These are phyloP conservation scores for Lipomyces anomalus DNA, from an alignment of 805 yeast genomes.

Conservation along the genomic window DNA sequence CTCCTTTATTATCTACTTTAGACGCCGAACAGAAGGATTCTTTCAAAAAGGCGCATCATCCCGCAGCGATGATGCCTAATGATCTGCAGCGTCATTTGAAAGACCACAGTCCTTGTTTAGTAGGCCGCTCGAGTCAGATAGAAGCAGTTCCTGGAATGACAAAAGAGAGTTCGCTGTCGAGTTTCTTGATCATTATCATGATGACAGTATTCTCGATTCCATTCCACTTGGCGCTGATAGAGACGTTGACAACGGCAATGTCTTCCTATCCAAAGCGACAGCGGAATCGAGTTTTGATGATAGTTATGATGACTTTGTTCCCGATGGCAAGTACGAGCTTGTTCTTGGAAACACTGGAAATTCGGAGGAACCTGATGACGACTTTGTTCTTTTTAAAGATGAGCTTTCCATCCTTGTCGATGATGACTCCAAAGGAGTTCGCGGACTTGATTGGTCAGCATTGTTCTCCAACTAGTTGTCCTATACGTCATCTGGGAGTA, in stretches of 20 bases:
- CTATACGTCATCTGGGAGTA: too few species aligned
- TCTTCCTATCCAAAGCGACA: not conserved
- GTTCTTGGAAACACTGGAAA: too few species aligned
- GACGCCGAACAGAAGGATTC: not conserved
- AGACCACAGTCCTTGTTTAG: not conserved
- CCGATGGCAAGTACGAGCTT: not conserved
- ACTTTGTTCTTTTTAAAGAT: too few species aligned
- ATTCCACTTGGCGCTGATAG: not conserved
- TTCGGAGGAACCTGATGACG: too few species aligned
- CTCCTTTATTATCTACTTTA: not conserved
- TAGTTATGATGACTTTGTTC: not conserved
- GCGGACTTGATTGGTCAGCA: too few species aligned
- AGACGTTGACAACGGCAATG: not conserved
- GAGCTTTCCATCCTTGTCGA: too few species aligned
- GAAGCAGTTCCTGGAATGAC: too few species aligned
- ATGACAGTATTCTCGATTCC: not conserved
- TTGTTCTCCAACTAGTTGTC: too few species aligned
- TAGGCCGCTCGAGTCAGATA: not conserved
- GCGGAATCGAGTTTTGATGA: not conserved
- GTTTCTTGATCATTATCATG: too few species aligned
- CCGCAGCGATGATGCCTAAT: conserved; percentile 23
- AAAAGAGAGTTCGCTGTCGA: too few species aligned
- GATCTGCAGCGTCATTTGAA: conserved; percentile 25
- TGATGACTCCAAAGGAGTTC: too few species aligned
- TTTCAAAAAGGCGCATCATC: conserved; percentile 25